Base-by-base conservation (phyloP, 2,329 filamentous ascomycete species). In the Arthrocladium fulminans region DNA sequence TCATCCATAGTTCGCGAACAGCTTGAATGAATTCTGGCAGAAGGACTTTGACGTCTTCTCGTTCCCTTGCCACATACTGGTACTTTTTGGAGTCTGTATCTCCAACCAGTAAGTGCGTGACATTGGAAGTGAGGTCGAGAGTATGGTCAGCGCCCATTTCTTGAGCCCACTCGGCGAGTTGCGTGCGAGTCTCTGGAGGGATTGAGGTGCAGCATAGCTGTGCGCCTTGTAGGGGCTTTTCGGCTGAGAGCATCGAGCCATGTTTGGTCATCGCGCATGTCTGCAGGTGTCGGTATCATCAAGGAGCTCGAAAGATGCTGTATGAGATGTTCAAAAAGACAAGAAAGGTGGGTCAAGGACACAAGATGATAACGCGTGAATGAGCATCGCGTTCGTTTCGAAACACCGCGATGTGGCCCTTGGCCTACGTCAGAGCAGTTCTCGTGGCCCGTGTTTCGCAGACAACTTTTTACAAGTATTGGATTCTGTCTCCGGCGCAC, bases 21-120 rank as follows among this genome's bases (percentile, higher is more conserved):
- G 84, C 85, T 48, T 90, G 81, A 43, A 98, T 76, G 86, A 88
- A 98, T 60, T 79, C 77, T n/a, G 83, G 79, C 37, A 79, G 79
- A 70, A 98, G 82, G 43, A 88, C 83, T 62, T 80, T 81, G 60
- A 98, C 83, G 61, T 98, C 92, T 41, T 84, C 81, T 45, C 92
- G 79, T 64, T 90, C 85, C 62, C 83, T 86, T 47, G 90, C 92
- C 60, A 97, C 90, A 73, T 94, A 95, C 65, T 83, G 84, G 68
- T 98, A 98, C 67, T 98, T 98, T 43, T 85, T 80, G 1, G 90
- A 97, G 63, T 90, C 80, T 60, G 88, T 85, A 60, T 86, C 83
- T 64, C 89, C 92, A 53, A 95, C 87, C 54, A 98, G 78, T 40
- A 98, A 80, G 70, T 98, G 92, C 3, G 92, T 97, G 41, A 94